Evolutionary conservation across 2,329 filamentous ascomycete genomes (phyloP).

Genomic region (Cladophialophora bantiana): DNA sequence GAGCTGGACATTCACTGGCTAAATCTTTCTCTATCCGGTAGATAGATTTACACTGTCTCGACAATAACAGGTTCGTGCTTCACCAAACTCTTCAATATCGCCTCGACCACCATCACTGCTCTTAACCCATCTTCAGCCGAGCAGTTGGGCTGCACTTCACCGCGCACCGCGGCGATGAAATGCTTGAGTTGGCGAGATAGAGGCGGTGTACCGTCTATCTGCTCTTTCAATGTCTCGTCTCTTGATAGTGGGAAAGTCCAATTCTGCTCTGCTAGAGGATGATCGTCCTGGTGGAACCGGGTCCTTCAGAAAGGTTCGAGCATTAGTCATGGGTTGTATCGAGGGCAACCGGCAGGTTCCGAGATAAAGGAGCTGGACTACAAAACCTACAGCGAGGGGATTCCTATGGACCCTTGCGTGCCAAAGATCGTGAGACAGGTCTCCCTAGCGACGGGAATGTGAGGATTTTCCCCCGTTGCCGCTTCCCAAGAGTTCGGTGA

Average conservation of each 20-base stretch:
- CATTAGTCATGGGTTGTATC: neutral
- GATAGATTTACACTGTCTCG: conserved; percentile 1
- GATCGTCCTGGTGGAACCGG: conserved; percentile 13
- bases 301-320: neutral
- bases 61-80: conserved; percentile 13
- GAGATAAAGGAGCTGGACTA: neutral
- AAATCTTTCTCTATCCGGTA: too few relatives aligned
- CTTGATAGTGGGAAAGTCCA: conserved; percentile 17
- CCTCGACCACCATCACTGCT: conserved; percentile 30
- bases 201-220: conserved; percentile 10
- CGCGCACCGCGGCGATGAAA: conserved; percentile 26
- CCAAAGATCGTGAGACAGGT: conserved; percentile 32
- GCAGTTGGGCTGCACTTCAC: conserved; percentile 28
- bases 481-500: conserved; percentile 29
- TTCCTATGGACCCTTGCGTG: conserved; percentile 20
- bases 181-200: conserved; percentile 27
- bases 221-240: neutral
- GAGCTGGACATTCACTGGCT: too few relatives aligned
- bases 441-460: conserved; percentile 22
- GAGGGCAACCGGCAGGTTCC: too few relatives aligned
- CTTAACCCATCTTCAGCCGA: conserved; percentile 23
- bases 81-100: conserved; percentile 20
- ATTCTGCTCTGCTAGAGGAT: neutral
- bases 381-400: conserved; percentile 28
- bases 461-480: conserved; percentile 35